phyloP scores from a whole-genome alignment of 345 rosid genomes.

The Gossypium raimondii region DNA sequence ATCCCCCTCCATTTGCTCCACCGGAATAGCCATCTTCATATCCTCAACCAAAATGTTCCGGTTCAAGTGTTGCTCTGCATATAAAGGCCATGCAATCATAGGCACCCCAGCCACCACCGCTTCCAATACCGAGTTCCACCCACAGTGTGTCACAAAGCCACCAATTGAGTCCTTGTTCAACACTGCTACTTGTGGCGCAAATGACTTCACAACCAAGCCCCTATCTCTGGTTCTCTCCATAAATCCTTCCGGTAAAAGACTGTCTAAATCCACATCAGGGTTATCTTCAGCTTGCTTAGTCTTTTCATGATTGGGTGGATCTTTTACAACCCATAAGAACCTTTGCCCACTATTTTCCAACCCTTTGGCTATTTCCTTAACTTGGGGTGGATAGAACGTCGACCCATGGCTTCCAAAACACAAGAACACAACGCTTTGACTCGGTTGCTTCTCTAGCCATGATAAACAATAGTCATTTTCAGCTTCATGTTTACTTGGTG shows the following conservation, averaged over 20 bases:
- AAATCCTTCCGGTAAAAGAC: constrained; percentile 35
- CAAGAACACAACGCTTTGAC: constrained; percentile 31
- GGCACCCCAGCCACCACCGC: constrained; percentile 48
- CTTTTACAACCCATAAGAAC: constrained; percentile 46
- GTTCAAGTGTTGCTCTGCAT: constrained; percentile 45
- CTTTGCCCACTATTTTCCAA: constrained; percentile 39
- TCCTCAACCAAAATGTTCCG: constrained; percentile 32
- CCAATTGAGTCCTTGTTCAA: constrained; percentile 46
- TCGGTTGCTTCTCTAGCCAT: constrained; percentile 44
- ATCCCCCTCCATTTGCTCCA: constrained; percentile 22
- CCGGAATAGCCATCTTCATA: constrained; percentile 26
- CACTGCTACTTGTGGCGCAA: constrained; percentile 62
- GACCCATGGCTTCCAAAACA: constrained; percentile 51
- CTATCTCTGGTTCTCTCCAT: constrained; percentile 31
- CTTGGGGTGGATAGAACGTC: constrained; percentile 27
- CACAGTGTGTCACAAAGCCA: constrained; percentile 66
- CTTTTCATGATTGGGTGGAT: constrained; percentile 33
- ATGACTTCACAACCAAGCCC: constrained; percentile 48
- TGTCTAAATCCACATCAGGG: constrained; percentile 17
- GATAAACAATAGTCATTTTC: constrained; percentile 20
- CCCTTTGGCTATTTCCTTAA: constrained; percentile 44
- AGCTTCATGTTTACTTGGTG: neutral
- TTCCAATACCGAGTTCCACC: constrained; percentile 69
- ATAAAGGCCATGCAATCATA: constrained; percentile 52
- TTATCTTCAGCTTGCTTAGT: constrained; percentile 13